phyloP scores from a whole-genome alignment of 2,329 filamentous ascomycete genomes.

The Colletotrichum liaoningense region DNA sequence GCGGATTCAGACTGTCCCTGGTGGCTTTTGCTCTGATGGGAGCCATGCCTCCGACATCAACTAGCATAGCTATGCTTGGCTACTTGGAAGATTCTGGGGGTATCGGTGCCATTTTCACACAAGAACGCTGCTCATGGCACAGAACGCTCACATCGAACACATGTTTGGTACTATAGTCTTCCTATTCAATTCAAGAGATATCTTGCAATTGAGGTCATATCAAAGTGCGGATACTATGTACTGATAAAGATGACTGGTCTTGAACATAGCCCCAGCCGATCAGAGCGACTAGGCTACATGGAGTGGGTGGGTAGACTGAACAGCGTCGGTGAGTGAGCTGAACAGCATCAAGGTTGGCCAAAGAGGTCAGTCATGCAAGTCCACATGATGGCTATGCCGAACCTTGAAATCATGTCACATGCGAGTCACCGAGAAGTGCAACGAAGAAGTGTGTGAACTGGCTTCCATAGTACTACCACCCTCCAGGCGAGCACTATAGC shows the following conservation, averaged over 20 bases:
- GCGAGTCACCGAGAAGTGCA: not conserved
- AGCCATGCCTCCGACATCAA: not conserved
- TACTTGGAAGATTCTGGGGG: not conserved
- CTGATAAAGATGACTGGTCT: not conserved
- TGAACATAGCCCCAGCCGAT: not conserved
- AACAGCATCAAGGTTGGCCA: not conserved
- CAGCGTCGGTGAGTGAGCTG: not conserved
- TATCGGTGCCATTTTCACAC: not conserved
- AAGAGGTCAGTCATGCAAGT: not conserved
- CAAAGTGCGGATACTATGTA: not conserved
- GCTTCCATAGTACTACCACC: constrained; percentile 9
- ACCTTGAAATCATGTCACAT: not conserved
- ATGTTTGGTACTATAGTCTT: not conserved
- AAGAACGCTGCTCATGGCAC: not conserved
- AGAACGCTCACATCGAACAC: not conserved
- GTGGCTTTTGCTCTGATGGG: not conserved
- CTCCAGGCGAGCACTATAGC: constrained; percentile 1
- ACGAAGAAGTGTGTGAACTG: not conserved
- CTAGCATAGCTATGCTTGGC: not conserved
- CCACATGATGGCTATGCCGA: not conserved
- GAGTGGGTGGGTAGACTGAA: not conserved
- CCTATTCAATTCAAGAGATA: not conserved
- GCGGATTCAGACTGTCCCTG: not conserved
- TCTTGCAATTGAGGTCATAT: not conserved
- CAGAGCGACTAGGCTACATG: not conserved